Evolutionary conservation across 768 basidiomycete species (phyloP), one percentile per base, ranked within the genome.

Genomic region (Tulasnella sp.): DNA sequence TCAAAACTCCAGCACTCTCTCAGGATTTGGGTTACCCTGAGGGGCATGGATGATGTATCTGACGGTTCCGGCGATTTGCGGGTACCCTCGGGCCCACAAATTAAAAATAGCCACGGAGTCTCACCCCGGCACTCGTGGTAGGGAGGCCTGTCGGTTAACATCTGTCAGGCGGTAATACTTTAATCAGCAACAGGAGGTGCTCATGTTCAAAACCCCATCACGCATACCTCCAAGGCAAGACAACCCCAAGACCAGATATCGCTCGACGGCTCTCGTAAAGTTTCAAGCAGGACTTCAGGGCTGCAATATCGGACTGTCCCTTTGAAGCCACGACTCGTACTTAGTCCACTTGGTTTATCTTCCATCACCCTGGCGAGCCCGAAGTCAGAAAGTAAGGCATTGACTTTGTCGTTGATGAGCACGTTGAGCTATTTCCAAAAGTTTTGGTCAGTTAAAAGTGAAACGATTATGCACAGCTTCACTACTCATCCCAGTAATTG

Each of bases 191-290:
- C 54, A 25, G 4, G 3, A n/a, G 25, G 54, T 58, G 5, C 42
- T 42, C 14, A 58, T 29, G 19, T 14, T 58, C 54, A n/a, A 58
- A 58, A 12, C 17, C 11, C 3, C 42, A 42, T 42, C 42, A 22
- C n/a, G 36, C 68, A 7, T 37, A 70, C 69, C 69, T 70, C 69
- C 9, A 70, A 31, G n/a, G 6, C 37, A 12, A 70, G 69, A 39
- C 69, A 70, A 34, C 31, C 69, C 69, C 72, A 70, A 12, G 69
- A 34, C 69, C 69, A 70, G 4, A 70, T 42, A 39, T 70, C 69
- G 19, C 37, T 39, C 2, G 6, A 6, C 1, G n/a, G 69, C 1
- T n/a, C 40, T 8, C 4, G 0, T 2, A 3, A 22, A 31, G 12
- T 38, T 38, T 25, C 40, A 15, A 38, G 22, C 9, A 70, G 29